Evolutionary conservation across 768 basidiomycete genomes (phyloP).

Genomic region (Macrolepiota dolichaula): DNA sequence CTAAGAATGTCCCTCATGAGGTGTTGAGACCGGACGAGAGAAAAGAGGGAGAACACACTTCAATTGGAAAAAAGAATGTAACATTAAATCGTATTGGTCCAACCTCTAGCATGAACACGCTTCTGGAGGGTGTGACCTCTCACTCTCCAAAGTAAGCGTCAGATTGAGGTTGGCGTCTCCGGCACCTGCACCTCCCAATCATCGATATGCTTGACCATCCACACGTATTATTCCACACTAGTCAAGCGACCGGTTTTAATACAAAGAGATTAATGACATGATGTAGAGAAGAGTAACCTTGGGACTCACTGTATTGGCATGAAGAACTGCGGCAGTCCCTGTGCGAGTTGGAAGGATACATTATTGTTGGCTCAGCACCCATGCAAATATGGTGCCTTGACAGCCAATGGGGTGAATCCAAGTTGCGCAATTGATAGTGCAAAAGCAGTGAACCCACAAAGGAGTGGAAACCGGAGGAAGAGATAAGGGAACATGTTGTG

Average conservation of each 20-base stretch:
- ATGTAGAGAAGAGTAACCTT: background rate
- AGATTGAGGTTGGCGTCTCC: slow-evolving; percentile 19
- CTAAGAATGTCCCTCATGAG: too few species aligned
- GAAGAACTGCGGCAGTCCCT: background rate
- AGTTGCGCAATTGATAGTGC: slow-evolving; percentile 3
- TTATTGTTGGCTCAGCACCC: slow-evolving; percentile 3
- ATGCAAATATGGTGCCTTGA: slow-evolving; percentile 1
- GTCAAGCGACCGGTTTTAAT: slow-evolving; percentile 44
- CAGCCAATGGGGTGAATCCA: slow-evolving; percentile 4
- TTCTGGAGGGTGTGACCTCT: slow-evolving; percentile 54
- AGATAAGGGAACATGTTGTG: background rate
- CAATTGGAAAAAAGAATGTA: slow-evolving; percentile 53
- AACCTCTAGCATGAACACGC: too few species aligned
- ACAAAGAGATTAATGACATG: slow-evolving; percentile 12
- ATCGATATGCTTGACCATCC: slow-evolving; percentile 39
- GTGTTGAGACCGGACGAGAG: background rate
- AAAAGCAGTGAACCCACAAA: background rate
- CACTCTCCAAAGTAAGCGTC: slow-evolving; percentile 13
- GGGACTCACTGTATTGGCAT: background rate
- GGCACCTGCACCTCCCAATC: slow-evolving; percentile 39
- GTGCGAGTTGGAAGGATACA: too few species aligned
- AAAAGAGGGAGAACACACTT: slow-evolving; percentile 32
- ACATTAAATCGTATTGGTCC: slow-evolving; percentile 48
- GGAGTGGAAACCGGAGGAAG: background rate
- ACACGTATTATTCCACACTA: slow-evolving; percentile 44